Base-by-base conservation (phyloP, 2,329 filamentous ascomycete species). In the Talaromyces marneffei region DNA sequence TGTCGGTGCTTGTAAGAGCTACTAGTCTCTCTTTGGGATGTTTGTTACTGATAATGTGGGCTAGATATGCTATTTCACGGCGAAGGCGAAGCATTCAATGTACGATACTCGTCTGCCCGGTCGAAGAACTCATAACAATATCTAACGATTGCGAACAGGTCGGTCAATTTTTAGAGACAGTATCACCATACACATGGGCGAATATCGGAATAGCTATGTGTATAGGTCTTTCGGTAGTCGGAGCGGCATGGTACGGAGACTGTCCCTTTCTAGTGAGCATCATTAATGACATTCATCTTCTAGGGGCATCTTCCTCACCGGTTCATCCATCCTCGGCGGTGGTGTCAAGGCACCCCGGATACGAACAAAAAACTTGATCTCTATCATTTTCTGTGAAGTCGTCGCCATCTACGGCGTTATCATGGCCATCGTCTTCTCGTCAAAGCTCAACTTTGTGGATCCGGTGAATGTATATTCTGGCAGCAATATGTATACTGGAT, bases 351-450 rank as follows among this genome's bases (percentile, higher is more conserved):
- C 94, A 50, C 95, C 95, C 39, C 89, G 94, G 70, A 99, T 99
- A 79, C 91, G 94, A 76, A 99, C 94, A 66, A 99, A 99, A 87
- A 99, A 99, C 83, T 79, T 99, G 73, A 97, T 99, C 76, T 97
- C 93, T 71, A 99, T 99, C 78, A 97, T 99, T 80, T 99, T 99
- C 81, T 99, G 94, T 82, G 94, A 99, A 80, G 94, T 99, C 73
- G 94, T 99, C 72, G 94, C 94, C 78, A 99, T 99, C 77, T 99
- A 99, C 83, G 95, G 95, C 71, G 93, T 99, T 78, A 99, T 99
- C 80, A 99, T 99, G 92, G 89, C 92, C 70, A 99, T 99, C 75
- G 90, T 99, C 71, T 97, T 97, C 81, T 95, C 92, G 48, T 85
- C 92, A 64, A 96, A 97, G 78, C 80, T 99, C 69, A 83, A 85